Evolutionary conservation across 1,284 basidiomycete genomes (phyloP).

Genomic region (Cryptococcus depauperatus): DNA sequence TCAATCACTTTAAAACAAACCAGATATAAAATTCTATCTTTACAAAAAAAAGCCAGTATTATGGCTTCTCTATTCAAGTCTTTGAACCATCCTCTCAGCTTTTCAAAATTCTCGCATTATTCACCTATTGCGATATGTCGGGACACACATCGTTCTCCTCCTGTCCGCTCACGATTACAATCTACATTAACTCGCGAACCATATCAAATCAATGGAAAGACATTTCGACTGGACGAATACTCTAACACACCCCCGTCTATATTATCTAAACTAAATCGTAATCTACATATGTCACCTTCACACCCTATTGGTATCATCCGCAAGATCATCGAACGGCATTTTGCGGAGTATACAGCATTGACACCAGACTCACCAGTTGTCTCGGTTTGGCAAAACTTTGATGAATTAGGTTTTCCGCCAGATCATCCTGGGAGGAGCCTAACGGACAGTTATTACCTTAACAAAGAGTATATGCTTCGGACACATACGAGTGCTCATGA

Average conservation of each 20-base stretch:
- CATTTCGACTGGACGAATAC: conserved; percentile 50
- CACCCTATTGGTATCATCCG: conserved; percentile 87
- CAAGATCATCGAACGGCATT: conserved; percentile 74
- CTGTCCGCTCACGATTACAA: no score
- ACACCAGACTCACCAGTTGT: conserved; percentile 74
- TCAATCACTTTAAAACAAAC: no score
- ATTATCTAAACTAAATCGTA: conserved; percentile 61
- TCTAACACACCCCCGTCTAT: conserved; percentile 54
- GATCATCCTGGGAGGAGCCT: conserved; percentile 88
- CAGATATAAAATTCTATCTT: no score
- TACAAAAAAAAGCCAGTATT: no score
- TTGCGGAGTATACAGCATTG: conserved; percentile 53
- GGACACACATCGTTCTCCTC: no score
- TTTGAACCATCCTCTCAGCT: no score
- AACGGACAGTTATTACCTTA: conserved; percentile 95
- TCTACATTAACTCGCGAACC: no score
- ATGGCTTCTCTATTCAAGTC: no score
- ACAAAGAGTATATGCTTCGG: conserved; percentile 79
- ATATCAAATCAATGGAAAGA: conserved; percentile 27
- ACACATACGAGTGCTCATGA: conserved; percentile 98
- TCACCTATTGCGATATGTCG: no score
- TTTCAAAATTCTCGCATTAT: no score
- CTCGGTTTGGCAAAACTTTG: conserved; percentile 87
- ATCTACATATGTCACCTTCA: conserved; percentile 63
- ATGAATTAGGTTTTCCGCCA: conserved; percentile 81